Evolutionary conservation across 768 basidiomycete genomes (phyloP), one percentile per base, ranked within the genome.

Genomic region (Crassisporium funariophilum): DNA sequence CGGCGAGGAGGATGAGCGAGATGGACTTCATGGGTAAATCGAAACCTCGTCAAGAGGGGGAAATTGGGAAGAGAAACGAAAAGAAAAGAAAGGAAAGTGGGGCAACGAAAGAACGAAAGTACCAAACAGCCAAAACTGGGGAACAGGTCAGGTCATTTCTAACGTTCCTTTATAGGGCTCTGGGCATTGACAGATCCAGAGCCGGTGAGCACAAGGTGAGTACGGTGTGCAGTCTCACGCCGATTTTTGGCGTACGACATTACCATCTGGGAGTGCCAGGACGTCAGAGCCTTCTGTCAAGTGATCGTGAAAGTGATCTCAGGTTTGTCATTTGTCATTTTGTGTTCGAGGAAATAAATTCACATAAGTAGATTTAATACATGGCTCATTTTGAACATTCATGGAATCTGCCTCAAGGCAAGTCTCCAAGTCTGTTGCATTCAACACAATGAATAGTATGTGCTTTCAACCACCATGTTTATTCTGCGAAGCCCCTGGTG

Each of bases 1-100:
- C 40, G 33, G 58, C 50, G 17, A 59, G 47, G 25, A 55, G 44
- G 42, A 55, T 43, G 36, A 55, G 49, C 11, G 44, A 40, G 44
- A 53, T 39, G 11, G 50, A 56, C 37, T 54, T 56, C 52, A 52
- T 53, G 24, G 34, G 39, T 19, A 42, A 51, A 31, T 19, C 46
- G 33, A 44, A 50, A 24, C 53, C 54, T 50, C 57, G 39, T 58
- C 53, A 50, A 55, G 57, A 55, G 53, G 57, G 41, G n/a, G 46
- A 44, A 38, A 33, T 45, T 37, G 29, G 34, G 25, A 37, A 41
- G 29, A 33, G 33, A 43, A 46, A 21, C 35, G 42, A 41, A 29
- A 37, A 46, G 27, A 38, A 42, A 50, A 47, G 43, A 50, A 49
- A 22, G n/a, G n/a, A n/a, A n/a, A n/a, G n/a, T n/a, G n/a, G n/a